These are phyloP conservation scores for Rutstroemia sp. DNA, from an alignment of 2,329 filamentous ascomycete species.

Conservation along the genomic window DNA sequence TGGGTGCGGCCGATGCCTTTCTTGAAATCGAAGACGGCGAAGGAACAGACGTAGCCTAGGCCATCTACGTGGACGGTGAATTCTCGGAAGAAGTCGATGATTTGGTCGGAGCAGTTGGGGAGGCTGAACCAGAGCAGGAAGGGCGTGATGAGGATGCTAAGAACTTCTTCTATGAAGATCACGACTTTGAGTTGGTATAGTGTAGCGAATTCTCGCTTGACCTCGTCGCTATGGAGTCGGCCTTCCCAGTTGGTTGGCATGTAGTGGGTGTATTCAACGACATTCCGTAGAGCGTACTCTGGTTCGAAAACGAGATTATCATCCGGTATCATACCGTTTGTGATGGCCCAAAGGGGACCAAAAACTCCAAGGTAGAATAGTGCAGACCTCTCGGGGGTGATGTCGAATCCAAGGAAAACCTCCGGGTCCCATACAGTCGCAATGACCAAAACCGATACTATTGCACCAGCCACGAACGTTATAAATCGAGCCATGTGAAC, in stretches of 20 bases:
- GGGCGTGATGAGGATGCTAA: conserved; percentile 88
- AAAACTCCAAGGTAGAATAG: conserved; percentile 86
- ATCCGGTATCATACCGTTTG: conserved; percentile 76
- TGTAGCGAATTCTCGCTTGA: conserved; percentile 81
- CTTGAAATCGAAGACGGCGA: conserved; percentile 95
- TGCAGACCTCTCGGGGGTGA: conserved; percentile 80
- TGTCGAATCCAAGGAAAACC: conserved; percentile 83
- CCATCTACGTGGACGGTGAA: conserved; percentile 97
- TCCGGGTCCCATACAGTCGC: conserved; percentile 86
- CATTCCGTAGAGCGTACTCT: conserved; percentile 77
- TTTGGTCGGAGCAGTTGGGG: conserved; percentile 80
- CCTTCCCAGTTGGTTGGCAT: conserved; percentile 83
- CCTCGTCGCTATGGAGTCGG: conserved; percentile 86
- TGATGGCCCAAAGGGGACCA: conserved; percentile 74
- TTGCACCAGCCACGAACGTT: conserved; percentile 78
- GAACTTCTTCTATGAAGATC: conserved; percentile 85
- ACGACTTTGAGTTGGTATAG: conserved; percentile 89
- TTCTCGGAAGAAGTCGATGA: conserved; percentile 96
- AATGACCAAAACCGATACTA: conserved; percentile 77
- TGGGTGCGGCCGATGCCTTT: conserved; percentile 57
- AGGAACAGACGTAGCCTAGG: conserved; percentile 91
- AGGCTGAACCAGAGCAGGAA: conserved; percentile 82
- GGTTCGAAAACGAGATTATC: conserved; percentile 89
- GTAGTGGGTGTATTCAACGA: conserved; percentile 90
- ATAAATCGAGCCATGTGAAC: conserved; percentile 79